Evolutionary conservation across 2,329 filamentous ascomycete species (phyloP).

Genomic region (Furcasterigmium furcatum): DNA sequence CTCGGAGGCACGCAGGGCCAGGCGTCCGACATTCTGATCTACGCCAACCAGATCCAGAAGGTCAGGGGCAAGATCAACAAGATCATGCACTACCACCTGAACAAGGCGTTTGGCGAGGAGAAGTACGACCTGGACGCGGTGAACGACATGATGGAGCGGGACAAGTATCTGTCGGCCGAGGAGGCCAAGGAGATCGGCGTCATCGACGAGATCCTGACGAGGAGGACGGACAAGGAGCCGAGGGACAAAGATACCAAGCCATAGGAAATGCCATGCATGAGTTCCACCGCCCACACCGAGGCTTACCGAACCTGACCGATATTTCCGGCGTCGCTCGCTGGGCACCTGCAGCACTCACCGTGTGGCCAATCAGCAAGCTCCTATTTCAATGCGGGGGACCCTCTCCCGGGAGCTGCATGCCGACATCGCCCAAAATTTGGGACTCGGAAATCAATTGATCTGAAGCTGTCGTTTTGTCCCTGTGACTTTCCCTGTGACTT

Average conservation of each 20-base stretch:
- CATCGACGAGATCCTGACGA: constrained; percentile 81
- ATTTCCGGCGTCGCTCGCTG: no score
- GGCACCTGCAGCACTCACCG: not conserved
- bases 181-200: constrained; percentile 90
- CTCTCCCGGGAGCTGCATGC: constrained; percentile 19
- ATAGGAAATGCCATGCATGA: not conserved
- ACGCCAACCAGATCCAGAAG: constrained; percentile 92
- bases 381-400: constrained; percentile 19
- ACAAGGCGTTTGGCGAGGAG: constrained; percentile 69
- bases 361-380: constrained; percentile 20
- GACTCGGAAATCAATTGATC: no score
- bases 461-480: constrained; percentile 15
- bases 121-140: constrained; percentile 80
- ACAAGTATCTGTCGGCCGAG: constrained; percentile 86
- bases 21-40: constrained; percentile 85
- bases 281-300: no score
- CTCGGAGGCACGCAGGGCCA: constrained; percentile 68
- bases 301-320: no score
- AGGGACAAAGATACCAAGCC: constrained; percentile 10
- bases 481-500: constrained; percentile 25
- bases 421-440: constrained; percentile 24
- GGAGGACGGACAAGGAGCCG: constrained; percentile 42
- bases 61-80: constrained; percentile 82
- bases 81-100: constrained; percentile 86
- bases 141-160: constrained; percentile 93